Evolutionary conservation across 345 rosid species (phyloP).

Genomic region (Cardamine occulta): DNA sequence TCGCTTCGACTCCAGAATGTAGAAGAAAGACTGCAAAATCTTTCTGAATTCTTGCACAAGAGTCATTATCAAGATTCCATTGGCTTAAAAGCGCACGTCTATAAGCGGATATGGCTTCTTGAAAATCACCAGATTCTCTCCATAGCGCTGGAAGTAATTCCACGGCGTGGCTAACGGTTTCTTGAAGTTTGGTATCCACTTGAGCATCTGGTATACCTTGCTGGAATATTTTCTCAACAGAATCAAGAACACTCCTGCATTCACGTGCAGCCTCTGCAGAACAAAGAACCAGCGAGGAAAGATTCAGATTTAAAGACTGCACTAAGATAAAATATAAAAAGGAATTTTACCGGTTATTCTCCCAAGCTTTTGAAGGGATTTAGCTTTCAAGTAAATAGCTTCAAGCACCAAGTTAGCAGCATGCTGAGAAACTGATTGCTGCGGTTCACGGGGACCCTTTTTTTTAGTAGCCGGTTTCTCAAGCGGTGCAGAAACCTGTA

Average conservation of each 20-base stretch:
- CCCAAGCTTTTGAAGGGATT: constrained; percentile 92
- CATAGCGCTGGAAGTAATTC: constrained; percentile 86
- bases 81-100: constrained; percentile 85
- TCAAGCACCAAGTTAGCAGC: constrained; percentile 86
- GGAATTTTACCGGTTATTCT: constrained; percentile 59
- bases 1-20: constrained; percentile 86
- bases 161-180: constrained; percentile 86
- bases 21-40: constrained; percentile 79
- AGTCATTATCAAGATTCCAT: constrained; percentile 79
- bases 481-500: constrained; percentile 58
- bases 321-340: not conserved
- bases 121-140: constrained; percentile 72
- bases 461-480: constrained; percentile 61
- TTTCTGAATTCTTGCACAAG: constrained; percentile 87
- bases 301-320: not conserved
- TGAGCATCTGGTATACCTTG: constrained; percentile 85
- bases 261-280: constrained; percentile 83
- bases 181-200: constrained; percentile 75
- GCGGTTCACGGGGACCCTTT: constrained; percentile 59
- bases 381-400: constrained; percentile 88
- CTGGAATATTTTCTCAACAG: constrained; percentile 77
- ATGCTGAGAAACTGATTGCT: constrained; percentile 63
- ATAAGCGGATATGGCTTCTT: constrained; percentile 76
- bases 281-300: constrained; percentile 19
- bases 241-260: constrained; percentile 86